Evolutionary conservation across 1,284 basidiomycete genomes (phyloP), one percentile per base, ranked within the genome.

Genomic region (Malassezia caprae): DNA sequence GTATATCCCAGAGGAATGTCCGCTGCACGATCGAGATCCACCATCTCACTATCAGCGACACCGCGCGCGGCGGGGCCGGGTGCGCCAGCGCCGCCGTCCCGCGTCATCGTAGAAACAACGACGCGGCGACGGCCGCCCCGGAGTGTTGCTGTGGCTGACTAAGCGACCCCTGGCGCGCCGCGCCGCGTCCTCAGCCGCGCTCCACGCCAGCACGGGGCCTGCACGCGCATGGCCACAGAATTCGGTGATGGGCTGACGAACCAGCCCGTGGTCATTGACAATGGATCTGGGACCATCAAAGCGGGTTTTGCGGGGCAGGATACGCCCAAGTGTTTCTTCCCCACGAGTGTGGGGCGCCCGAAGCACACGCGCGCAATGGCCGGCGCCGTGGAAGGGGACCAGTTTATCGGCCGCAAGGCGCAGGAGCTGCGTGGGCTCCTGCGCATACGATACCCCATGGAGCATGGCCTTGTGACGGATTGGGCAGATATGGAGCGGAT

Each of bases 401-500:
- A 67, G 31, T 73, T 75, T 53, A 72, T 75, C 34, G 72, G 72
- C 15, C 56, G 62, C 11, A 63, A 62, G 43, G 71, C 72, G 8
- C 72, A 75, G 53, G 69, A 73, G 48, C 62, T 73, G 1, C 56
- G 72, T 2, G 72, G 72, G 0, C 51, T 75, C 42, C 59, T 75
- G 34, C 69, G 68, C 45, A 65, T 75, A 56, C 62, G 61, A 34
- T 73, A 75, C 28, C 72, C 72, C 10, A 70, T 75, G 69, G 64
- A 75, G 48, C 72, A 75, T 53, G 72, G 72, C 30, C 67, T 75
- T 32, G 72, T 75, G 37, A 72, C 62, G 2, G 71, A 75, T 52
- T 75, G 72, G 72, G 68, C 62, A 28, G 72, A 75, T 28, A 75
- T 75, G 72, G 72, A 75, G 45, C 62, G 66, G 42, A 73, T 75